These are phyloP conservation scores for Eucalyptus curtisii DNA, from an alignment of 345 rosid species.

Conservation along the genomic window DNA sequence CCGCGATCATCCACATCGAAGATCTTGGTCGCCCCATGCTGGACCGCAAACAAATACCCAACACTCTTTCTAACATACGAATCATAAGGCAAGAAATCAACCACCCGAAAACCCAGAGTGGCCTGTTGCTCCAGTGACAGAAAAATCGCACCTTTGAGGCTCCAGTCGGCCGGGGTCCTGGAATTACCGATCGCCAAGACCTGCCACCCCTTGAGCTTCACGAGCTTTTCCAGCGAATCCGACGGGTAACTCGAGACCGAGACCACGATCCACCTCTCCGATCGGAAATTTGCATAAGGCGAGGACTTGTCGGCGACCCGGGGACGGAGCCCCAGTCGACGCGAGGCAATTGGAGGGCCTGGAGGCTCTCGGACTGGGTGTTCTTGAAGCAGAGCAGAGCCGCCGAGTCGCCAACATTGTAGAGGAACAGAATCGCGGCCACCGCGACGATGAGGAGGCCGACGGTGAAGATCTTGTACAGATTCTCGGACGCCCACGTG, in stretches of 20 bases:
- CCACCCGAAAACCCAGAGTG: slow-evolving; percentile 54
- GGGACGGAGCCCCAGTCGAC: slow-evolving; percentile 64
- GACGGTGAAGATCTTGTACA: slow-evolving; percentile 29
- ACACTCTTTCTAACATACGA: slow-evolving; percentile 81
- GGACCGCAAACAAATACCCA: slow-evolving; percentile 93
- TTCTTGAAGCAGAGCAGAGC: slow-evolving; percentile 50
- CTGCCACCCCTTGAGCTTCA: slow-evolving; percentile 90
- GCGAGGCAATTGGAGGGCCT: slow-evolving; percentile 45
- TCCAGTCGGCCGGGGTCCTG: slow-evolving; percentile 75
- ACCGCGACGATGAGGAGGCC: slow-evolving; percentile 41
- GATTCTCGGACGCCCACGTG: slow-evolving; percentile 61
- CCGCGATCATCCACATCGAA: slow-evolving; percentile 92
- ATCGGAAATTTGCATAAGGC: slow-evolving; percentile 47
- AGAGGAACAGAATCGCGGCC: slow-evolving; percentile 58
- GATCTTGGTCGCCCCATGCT: slow-evolving; percentile 92
- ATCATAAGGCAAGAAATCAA: slow-evolving; percentile 79
- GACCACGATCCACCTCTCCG: slow-evolving; percentile 85
- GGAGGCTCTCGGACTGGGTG: slow-evolving; percentile 34
- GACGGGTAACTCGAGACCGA: slow-evolving; percentile 75
- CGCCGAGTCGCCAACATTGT: slow-evolving; percentile 53
- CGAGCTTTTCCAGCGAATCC: slow-evolving; percentile 44
- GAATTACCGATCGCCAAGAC: slow-evolving; percentile 86
- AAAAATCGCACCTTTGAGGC: slow-evolving; percentile 73
- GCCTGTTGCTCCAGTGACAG: slow-evolving; percentile 87
- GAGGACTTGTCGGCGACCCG: slow-evolving; percentile 47